A percentile compares a stretch with the other conserved stretches of the same genome.
These are phyloP conservation scores for Tuber microsphaerosporum DNA, from an alignment of 495 filamentous ascomycete species.

Conservation along the genomic window DNA sequence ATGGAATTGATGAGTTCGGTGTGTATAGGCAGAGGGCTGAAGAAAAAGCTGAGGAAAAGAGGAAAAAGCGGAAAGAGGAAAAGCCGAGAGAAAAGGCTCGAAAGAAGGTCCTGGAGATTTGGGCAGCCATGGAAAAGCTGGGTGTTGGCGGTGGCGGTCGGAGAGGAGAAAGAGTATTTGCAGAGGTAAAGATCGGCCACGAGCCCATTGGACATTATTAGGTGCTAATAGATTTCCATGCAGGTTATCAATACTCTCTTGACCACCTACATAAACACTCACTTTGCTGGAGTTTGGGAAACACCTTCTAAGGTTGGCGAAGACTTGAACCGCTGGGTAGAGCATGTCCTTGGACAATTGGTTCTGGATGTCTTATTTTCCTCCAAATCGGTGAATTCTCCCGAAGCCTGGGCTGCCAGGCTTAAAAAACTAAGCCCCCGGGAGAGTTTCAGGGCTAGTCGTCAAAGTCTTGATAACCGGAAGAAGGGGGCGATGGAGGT, in stretches of 20 bases:
- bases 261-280: conserved; percentile 37
- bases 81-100: conserved; percentile 33
- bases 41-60: conserved; percentile 19
- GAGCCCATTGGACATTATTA: neutral
- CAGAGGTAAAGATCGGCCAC: conserved; percentile 25
- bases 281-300: conserved; percentile 32
- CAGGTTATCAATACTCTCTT: conserved; percentile 39
- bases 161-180: conserved; percentile 40
- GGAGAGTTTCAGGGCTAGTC: conserved; percentile 37
- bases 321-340: conserved; percentile 37
- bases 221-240: neutral
- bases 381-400: conserved; percentile 24
- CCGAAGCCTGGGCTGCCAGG: conserved; percentile 29
- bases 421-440: conserved; percentile 38
- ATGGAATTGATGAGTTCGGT: conserved; percentile 28
- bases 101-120: conserved; percentile 38
- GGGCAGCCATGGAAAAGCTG: conserved; percentile 37
- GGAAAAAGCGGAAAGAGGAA: conserved; percentile 12
- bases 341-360: conserved; percentile 33
- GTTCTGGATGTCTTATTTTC: conserved; percentile 40
- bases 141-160: conserved; percentile 40
- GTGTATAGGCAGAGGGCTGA: conserved; percentile 25
- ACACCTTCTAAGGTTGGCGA: conserved; percentile 28
- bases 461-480: conserved; percentile 39
- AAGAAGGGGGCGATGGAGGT: conserved; percentile 39